Base-by-base conservation (phyloP, 768 basidiomycete genomes). In the Exidia glandulosa region DNA sequence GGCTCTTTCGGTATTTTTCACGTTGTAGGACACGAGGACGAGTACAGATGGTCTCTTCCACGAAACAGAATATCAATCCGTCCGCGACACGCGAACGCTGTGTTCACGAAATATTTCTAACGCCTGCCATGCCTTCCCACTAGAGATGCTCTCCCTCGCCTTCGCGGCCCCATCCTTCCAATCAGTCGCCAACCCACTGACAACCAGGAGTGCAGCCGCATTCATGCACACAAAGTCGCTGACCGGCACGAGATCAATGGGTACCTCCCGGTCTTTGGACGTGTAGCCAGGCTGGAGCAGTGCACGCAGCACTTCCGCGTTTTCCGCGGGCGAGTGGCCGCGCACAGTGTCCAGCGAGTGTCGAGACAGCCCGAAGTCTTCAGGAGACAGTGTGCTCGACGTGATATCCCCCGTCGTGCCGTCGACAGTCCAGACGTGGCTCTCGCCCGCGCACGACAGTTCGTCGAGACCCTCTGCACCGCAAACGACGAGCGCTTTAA, bases 381-480 rank as follows among this genome's bases (percentile, higher is more conserved):
- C 76, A 0, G 88, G 92, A 57, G 79, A 81, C 45, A 97, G 73
- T 3, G 77, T 78, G 32, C 72, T 75, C 64, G 85, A 79, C 0
- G 78, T 81, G 67, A 96, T 84, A 33, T 72, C 65, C 34, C 87
- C 89, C 32, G 70, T 61, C 34, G 70, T 64, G 27, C 89, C 76
- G 47, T 78, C 77, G 63, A 95, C 81, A 60, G 88, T 85, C 94
- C 93, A 89, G 34, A 81, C 87, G 73, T 80, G 80, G 9, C 94
- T 94, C 16, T 87, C 83, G 1, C 95, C 96, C 0, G 91, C 94
- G 65, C 91, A 94, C 70, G 88, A 91, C 69, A 99, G 92, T 77
- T 98, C 95, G 72, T 98, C 95, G 45, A 99, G 76, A 1, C 83
- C 83, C 69, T 98, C 96, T 34, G 81, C 82, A 1, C 95, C 95